Evolutionary conservation across 2,329 filamentous ascomycete genomes (phyloP).

Genomic region (Biscogniauxia sp.): DNA sequence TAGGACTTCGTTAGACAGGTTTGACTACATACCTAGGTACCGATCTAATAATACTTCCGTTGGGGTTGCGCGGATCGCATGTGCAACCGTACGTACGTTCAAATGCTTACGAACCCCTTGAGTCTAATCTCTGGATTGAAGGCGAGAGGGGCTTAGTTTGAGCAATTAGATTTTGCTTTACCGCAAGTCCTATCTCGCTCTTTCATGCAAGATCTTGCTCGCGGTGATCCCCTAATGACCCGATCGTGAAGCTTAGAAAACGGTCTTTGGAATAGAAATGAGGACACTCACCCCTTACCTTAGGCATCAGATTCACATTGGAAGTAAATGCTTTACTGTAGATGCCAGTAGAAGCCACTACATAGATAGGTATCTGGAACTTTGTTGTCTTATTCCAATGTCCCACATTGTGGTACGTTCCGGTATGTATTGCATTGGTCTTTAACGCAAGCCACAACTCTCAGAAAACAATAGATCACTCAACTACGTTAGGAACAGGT

Average conservation of each 20-base stretch:
- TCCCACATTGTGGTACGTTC: neutral
- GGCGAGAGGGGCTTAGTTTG: neutral
- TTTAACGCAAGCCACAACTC: neutral
- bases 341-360: neutral
- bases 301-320: neutral
- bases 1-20: neutral
- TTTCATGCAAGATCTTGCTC: neutral
- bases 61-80: neutral
- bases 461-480: neutral
- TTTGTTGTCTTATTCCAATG: neutral
- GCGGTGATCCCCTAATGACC: neutral
- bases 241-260: neutral
- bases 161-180: neutral
- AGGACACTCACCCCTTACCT: neutral
- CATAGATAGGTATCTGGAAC: neutral
- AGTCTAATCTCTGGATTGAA: neutral
- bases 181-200: neutral
- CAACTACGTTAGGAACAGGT: neutral
- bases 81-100: neutral
- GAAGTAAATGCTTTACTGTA: neutral
- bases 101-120: neutral
- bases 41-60: neutral
- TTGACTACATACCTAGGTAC: too few relatives aligned
- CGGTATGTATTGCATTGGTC: neutral
- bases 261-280: neutral